phyloP scores from a whole-genome alignment of 768 basidiomycete species.

The Coprinopsis sp. region DNA sequence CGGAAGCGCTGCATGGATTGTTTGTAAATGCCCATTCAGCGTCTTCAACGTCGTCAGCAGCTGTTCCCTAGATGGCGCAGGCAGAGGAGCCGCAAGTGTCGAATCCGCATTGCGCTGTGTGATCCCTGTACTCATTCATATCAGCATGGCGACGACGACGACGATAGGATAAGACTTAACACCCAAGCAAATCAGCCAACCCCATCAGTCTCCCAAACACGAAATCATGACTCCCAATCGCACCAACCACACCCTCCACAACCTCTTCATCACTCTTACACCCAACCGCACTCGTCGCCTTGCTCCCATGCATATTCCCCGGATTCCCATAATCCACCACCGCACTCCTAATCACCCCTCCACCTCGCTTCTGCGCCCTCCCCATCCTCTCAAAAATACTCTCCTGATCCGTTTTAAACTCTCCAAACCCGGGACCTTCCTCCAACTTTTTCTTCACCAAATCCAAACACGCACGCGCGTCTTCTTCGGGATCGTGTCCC shows the following conservation, averaged over 20 bases:
- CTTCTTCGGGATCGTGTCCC: slow-evolving; percentile 93
- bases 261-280: slow-evolving; percentile 80
- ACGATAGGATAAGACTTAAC: slow-evolving; percentile 41
- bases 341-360: slow-evolving; percentile 46
- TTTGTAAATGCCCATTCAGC: slow-evolving; percentile 58
- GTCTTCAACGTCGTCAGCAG: slow-evolving; percentile 35
- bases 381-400: slow-evolving; percentile 84
- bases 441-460: slow-evolving; percentile 78
- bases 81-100: slow-evolving; percentile 17
- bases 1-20: slow-evolving; percentile 67
- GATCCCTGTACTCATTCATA: slow-evolving; percentile 42
- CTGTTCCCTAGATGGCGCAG: slow-evolving; percentile 21
- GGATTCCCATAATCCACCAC: slow-evolving; percentile 88
- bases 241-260: slow-evolving; percentile 58
- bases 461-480: slow-evolving; percentile 85
- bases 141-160: neutral
- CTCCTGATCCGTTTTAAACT: slow-evolving; percentile 81
- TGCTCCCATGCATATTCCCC: slow-evolving; percentile 75
- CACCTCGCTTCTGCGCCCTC: slow-evolving; percentile 39
- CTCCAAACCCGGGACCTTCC: slow-evolving; percentile 76
- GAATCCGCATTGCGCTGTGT: slow-evolving; percentile 49
- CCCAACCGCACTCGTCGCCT: slow-evolving; percentile 70
- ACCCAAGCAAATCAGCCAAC: slow-evolving; percentile 76
- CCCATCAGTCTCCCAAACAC: slow-evolving; percentile 81
- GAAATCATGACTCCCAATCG: slow-evolving; percentile 67